These are phyloP conservation scores for Durio zibethinus DNA, from an alignment of 345 rosid species.

Conservation along the genomic window DNA sequence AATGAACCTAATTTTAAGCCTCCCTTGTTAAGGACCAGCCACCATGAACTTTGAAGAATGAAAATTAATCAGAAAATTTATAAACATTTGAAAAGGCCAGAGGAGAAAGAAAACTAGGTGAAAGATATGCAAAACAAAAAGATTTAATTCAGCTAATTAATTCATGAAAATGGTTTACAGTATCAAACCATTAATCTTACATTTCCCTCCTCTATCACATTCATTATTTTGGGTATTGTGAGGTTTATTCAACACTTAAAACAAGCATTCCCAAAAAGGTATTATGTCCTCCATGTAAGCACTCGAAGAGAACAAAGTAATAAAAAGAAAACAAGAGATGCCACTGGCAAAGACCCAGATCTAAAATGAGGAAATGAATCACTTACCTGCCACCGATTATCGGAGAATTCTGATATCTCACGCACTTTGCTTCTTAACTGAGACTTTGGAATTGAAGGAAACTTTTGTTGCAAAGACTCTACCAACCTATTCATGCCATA, in stretches of 20 bases:
- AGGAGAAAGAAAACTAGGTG: constrained; percentile 20
- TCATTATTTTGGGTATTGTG: background rate
- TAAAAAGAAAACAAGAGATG: background rate
- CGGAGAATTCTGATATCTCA: constrained; percentile 75
- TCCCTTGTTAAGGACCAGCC: background rate
- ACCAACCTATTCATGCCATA: constrained; percentile 62
- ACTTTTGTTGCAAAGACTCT: constrained; percentile 70
- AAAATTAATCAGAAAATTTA: background rate
- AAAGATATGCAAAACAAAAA: constrained; percentile 21
- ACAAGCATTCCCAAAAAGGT: background rate
- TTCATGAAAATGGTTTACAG: background rate
- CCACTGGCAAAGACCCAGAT: background rate
- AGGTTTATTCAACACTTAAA: background rate
- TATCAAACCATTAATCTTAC: background rate
- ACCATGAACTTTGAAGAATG: background rate
- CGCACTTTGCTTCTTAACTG: constrained; percentile 71
- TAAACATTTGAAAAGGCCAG: background rate
- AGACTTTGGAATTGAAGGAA: constrained; percentile 62
- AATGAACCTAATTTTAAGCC: background rate
- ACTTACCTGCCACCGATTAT: constrained; percentile 92
- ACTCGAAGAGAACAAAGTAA: background rate
- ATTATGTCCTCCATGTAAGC: background rate
- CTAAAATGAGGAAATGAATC: background rate
- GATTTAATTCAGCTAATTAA: background rate
- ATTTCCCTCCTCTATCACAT: background rate